These are phyloP conservation scores for Globisporangium okanoganense DNA, from an alignment of 352 stramenopile species.

Conservation along the genomic window DNA sequence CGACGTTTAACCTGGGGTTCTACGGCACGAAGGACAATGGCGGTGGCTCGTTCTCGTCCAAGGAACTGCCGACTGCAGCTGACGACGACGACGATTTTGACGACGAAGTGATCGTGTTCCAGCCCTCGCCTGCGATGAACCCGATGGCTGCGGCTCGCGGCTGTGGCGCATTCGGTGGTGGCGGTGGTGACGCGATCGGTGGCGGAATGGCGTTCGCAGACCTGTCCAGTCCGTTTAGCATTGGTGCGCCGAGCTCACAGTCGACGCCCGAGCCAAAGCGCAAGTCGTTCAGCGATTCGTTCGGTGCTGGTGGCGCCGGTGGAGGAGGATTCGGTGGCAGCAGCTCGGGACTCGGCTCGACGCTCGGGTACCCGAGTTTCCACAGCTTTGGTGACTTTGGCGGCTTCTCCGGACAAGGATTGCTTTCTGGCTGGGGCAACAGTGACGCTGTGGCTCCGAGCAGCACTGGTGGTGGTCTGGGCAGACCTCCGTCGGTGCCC, in stretches of 20 bases:
- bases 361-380: conserved; percentile 60
- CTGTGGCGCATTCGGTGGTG: conserved; percentile 31
- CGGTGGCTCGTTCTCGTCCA: conserved; percentile 1
- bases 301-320: conserved; percentile 10
- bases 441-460: conserved; percentile 5
- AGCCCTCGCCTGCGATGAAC: conserved; percentile 44
- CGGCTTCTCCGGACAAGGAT: conserved; percentile 32
- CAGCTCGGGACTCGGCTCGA: conserved; percentile 29
- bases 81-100: conserved; percentile 77
- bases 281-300: conserved; percentile 11
- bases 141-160: conserved; percentile 19
- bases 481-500: conserved; percentile 11
- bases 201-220: conserved; percentile 12
- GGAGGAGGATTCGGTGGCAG: conserved; percentile 15
- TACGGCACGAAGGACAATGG: conserved; percentile 13
- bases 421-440: conserved; percentile 55
- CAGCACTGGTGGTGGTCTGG: conserved; percentile 15
- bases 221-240: conserved; percentile 15
- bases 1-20: conserved; percentile 29
- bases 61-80: conserved; percentile 12
- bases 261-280: conserved; percentile 14
- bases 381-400: conserved; percentile 51
- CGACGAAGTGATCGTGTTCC: conserved; percentile 85
- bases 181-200: conserved; percentile 19
- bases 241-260: conserved; percentile 19